Evolutionary conservation across 1,284 basidiomycete species (phyloP).

Genomic region (Ustilago tritici): DNA sequence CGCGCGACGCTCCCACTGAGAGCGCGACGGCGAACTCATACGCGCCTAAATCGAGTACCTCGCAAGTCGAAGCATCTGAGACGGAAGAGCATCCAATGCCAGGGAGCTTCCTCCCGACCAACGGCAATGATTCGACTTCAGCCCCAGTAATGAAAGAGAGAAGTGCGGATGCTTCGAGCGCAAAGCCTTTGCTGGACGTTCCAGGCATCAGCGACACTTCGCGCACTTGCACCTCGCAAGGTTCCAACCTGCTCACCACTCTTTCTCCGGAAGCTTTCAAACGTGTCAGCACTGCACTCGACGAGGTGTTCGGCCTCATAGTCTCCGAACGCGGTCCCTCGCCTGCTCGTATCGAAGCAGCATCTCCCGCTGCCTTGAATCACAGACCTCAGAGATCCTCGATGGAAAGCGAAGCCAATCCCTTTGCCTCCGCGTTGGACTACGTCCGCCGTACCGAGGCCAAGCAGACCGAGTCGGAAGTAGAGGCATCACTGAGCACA

Average conservation of each 20-base stretch:
- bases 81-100: conserved; percentile 23
- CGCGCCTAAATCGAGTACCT: background rate
- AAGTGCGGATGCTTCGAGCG: background rate
- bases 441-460: conserved; percentile 21
- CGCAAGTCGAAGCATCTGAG: background rate
- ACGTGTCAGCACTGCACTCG: conserved; percentile 62
- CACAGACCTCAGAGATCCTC: conserved; percentile 30
- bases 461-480: background rate
- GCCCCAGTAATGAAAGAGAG: background rate
- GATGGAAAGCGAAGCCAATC: conserved; percentile 49
- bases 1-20: background rate
- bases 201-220: conserved; percentile 13
- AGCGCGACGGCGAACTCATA: background rate
- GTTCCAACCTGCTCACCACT: conserved; percentile 44
- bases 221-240: conserved; percentile 18
- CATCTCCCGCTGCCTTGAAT: background rate
- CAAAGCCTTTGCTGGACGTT: conserved; percentile 9
- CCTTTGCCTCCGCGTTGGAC: conserved; percentile 54
- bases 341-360: background rate
- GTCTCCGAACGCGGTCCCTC: conserved; percentile 31
- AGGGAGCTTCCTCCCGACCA: conserved; percentile 19
- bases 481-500: background rate
- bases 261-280: conserved; percentile 62
- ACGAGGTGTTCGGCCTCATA: conserved; percentile 62
- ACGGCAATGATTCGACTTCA: background rate